Conservation (phyloP, 2,329 filamentous ascomycete genomes). For the Trichoderma brevicompactum region DNA sequence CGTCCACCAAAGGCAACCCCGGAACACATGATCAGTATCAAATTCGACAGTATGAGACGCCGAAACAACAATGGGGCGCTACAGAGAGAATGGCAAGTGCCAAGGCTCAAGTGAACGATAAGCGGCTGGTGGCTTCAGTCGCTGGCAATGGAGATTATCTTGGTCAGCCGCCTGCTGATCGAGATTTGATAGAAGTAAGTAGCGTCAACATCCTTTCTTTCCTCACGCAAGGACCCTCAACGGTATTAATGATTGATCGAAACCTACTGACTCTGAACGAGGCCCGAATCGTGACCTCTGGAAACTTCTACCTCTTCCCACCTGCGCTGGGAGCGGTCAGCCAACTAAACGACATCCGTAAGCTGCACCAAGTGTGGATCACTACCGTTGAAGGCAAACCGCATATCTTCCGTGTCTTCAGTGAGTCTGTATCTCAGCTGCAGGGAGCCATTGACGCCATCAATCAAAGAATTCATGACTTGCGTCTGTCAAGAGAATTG, state of each 20-base stretch:
- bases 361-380: constrained; percentile 41
- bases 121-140: constrained; percentile 31
- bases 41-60: neutral
- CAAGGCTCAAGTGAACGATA: constrained; percentile 34
- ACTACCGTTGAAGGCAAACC: constrained; percentile 29
- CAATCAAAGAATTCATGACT: constrained; percentile 42
- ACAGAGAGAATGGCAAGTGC: constrained; percentile 32
- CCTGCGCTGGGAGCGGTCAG: constrained; percentile 34
- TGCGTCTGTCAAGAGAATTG: constrained; percentile 38
- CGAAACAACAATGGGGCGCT: neutral
- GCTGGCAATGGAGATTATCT: constrained; percentile 35
- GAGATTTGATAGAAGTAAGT: constrained; percentile 36
- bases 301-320: constrained; percentile 36
- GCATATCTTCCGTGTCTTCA: constrained; percentile 37
- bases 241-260: neutral
- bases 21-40: neutral
- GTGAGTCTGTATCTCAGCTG: constrained; percentile 35
- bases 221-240: neutral
- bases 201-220: neutral
- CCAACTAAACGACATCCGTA: constrained; percentile 39
- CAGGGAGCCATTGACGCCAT: constrained; percentile 38
- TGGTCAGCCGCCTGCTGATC: constrained; percentile 34
- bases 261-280: constrained; percentile 19
- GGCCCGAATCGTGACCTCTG: constrained; percentile 39
- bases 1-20: neutral